Conservation (phyloP, 768 basidiomycete genomes). For the Termitomyces sp. region DNA sequence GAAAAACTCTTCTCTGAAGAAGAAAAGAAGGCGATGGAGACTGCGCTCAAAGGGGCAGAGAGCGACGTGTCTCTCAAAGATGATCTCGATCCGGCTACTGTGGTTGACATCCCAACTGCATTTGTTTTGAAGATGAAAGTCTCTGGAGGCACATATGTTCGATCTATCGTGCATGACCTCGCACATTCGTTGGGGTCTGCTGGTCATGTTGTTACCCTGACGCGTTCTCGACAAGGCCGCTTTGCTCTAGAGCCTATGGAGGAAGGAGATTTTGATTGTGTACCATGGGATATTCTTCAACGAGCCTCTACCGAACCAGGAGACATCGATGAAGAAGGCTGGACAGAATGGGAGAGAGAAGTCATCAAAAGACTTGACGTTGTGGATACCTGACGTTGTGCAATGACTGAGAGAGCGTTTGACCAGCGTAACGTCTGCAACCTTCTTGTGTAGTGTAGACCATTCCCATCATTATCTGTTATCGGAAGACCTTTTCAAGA, state of each 20-base stretch:
- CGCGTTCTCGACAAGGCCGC: slow-evolving; percentile 82
- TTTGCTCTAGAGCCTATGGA: slow-evolving; percentile 51
- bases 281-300: slow-evolving; percentile 73
- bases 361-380: slow-evolving; percentile 64
- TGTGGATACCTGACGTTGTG: slow-evolving; percentile 28
- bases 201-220: slow-evolving; percentile 90
- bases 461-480: background rate
- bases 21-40: slow-evolving; percentile 66
- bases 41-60: slow-evolving; percentile 50
- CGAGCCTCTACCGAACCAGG: slow-evolving; percentile 49
- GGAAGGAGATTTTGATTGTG: slow-evolving; percentile 53
- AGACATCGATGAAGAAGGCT: slow-evolving; percentile 61
- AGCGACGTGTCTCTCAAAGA: slow-evolving; percentile 33
- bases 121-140: slow-evolving; percentile 92
- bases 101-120: slow-evolving; percentile 52
- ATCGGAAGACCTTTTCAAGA: background rate
- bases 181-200: slow-evolving; percentile 79
- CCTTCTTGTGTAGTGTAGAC: background rate
- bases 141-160: slow-evolving; percentile 95
- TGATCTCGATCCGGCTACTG: slow-evolving; percentile 24
- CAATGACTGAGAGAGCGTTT: background rate
- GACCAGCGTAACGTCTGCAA: background rate
- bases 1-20: slow-evolving; percentile 59
- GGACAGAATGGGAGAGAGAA: slow-evolving; percentile 77
- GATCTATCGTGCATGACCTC: slow-evolving; percentile 92